Evolutionary conservation across 257 asterid species (phyloP).

Genomic region (Solanum paucissectum): DNA sequence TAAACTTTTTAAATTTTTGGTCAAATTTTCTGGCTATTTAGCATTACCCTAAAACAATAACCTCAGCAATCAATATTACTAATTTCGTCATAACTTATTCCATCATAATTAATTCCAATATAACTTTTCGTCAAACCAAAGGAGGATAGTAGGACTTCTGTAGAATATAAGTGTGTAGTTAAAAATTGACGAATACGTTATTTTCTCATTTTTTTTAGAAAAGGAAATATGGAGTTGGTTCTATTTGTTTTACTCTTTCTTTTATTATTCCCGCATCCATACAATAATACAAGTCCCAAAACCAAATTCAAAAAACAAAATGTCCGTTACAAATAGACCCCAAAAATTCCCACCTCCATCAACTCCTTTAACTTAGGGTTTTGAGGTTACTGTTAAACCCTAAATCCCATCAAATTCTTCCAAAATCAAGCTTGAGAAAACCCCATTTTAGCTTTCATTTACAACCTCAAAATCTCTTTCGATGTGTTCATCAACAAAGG

Average conservation of each 20-base stretch:
- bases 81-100: no score
- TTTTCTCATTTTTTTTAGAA: background rate
- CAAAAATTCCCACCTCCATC: background rate
- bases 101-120: no score
- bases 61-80: no score
- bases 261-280: background rate
- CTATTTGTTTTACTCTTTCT: background rate
- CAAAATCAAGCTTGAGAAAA: background rate
- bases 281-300: background rate
- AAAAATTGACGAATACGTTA: no score
- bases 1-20: no score
- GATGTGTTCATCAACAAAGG: constrained; percentile 28
- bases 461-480: background rate
- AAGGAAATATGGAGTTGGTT: background rate
- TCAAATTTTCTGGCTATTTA: no score
- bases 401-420: background rate
- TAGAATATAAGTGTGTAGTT: no score
- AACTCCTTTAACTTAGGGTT: constrained; percentile 5
- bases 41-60: no score
- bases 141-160: no score
- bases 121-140: background rate
- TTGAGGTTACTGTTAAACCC: constrained; percentile 3
- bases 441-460: background rate
- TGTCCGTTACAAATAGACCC: constrained; percentile 11
- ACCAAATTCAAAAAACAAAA: constrained; percentile 10